Percentiles rank a stretch among this genome's conserved stretches.
phyloP scores from a whole-genome alignment of 768 basidiomycete genomes.

The Leccinum subgranulosum region DNA sequence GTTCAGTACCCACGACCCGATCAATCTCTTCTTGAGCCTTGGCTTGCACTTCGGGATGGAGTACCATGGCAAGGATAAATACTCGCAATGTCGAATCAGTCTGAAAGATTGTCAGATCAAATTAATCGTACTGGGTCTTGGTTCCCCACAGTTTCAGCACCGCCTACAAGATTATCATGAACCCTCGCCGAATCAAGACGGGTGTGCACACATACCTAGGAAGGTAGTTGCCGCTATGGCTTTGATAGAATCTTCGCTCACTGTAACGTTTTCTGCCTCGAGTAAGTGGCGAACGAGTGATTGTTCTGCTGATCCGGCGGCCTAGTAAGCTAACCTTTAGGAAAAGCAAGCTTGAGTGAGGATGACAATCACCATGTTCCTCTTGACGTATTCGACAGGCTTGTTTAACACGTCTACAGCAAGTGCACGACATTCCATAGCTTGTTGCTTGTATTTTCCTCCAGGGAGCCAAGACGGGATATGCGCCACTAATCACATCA shows the following conservation, averaged over 20 bases:
- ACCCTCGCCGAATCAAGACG: not conserved
- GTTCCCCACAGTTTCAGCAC: slow-evolving; percentile 25
- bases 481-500: slow-evolving; percentile 13
- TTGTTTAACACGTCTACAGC: slow-evolving; percentile 20
- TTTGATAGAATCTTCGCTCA: slow-evolving; percentile 15
- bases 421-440: slow-evolving; percentile 17
- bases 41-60: slow-evolving; percentile 30
- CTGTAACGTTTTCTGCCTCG: not conserved
- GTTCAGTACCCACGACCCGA: slow-evolving; percentile 26
- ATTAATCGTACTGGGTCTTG: not conserved
- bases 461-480: slow-evolving; percentile 36
- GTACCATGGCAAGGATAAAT: slow-evolving; percentile 35
- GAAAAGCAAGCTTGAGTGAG: not conserved
- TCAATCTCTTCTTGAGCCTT: slow-evolving; percentile 33
- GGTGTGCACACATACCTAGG: slow-evolving; percentile 14
- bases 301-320: slow-evolving; percentile 17
- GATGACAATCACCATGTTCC: slow-evolving; percentile 18
- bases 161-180: slow-evolving; percentile 14
- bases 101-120: slow-evolving; percentile 8
- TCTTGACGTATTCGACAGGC: slow-evolving; percentile 21
- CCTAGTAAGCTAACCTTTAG: slow-evolving; percentile 3
- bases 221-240: slow-evolving; percentile 22
- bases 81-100: slow-evolving; percentile 10
- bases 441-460: slow-evolving; percentile 19
- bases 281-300: slow-evolving; percentile 23